These are phyloP conservation scores for Dissophora globulifera DNA, from an alignment of 192 early-diverging fungal genomes.

Conservation along the genomic window DNA sequence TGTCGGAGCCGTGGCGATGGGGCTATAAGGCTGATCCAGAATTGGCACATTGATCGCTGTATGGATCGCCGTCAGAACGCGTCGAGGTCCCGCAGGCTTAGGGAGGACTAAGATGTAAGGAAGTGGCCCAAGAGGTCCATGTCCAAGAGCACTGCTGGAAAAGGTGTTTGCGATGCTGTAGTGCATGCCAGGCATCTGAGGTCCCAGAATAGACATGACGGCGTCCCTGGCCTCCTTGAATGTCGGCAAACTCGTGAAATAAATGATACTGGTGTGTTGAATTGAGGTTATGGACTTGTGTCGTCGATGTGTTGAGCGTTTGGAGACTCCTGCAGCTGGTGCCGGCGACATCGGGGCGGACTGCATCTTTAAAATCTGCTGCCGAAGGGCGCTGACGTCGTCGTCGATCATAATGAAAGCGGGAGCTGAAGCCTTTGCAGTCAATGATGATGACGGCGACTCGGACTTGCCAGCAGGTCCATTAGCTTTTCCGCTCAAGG, in stretches of 20 bases:
- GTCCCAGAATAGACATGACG: slow-evolving; percentile 50
- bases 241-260: slow-evolving; percentile 65
- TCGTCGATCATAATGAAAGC: slow-evolving; percentile 71
- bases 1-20: slow-evolving; percentile 67
- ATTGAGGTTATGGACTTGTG: slow-evolving; percentile 38
- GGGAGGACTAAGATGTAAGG: slow-evolving; percentile 69
- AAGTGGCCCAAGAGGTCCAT: slow-evolving; percentile 34
- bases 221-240: slow-evolving; percentile 62
- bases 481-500: slow-evolving; percentile 15
- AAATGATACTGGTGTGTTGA: slow-evolving; percentile 63
- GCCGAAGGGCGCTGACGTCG: slow-evolving; percentile 59
- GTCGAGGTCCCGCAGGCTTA: slow-evolving; percentile 70
- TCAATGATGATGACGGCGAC: background rate
- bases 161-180: slow-evolving; percentile 27
- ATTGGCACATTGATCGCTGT: slow-evolving; percentile 63
- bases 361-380: slow-evolving; percentile 58
- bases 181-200: slow-evolving; percentile 19
- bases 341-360: slow-evolving; percentile 16
- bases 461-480: background rate
- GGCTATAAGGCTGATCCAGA: slow-evolving; percentile 62
- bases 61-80: slow-evolving; percentile 67
- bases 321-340: slow-evolving; percentile 19
- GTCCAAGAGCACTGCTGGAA: slow-evolving; percentile 1
- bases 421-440: slow-evolving; percentile 38
- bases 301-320: slow-evolving; percentile 30